Evolutionary conservation across 305 asterid genomes (phyloP), one percentile per base, ranked within the genome.

Genomic region (Fraxinus sp.): DNA sequence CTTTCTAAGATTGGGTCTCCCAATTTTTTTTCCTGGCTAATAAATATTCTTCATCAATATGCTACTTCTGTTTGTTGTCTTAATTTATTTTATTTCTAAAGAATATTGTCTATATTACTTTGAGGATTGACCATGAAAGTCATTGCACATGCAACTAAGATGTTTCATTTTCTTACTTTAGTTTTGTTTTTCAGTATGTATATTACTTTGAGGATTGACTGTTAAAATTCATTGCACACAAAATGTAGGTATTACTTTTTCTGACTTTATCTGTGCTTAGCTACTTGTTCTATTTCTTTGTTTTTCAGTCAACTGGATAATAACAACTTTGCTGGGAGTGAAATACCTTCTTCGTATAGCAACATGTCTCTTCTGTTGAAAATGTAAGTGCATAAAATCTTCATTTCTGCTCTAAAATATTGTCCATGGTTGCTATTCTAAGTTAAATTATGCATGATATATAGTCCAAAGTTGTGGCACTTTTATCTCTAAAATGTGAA

Each of bases 281-380:
- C 66, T 57, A 57, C 66, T n/a, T 57, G 66, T 71, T 71, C 77
- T 16, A 16, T 71, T 71, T 71, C 49, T 82, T 71, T 71, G 62
- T 81, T 81, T 83, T 82, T 87, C 94, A 97, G 99, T 78, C 99
- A 97, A 86, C 95, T 97, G 57, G 99, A 97, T 81, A 97, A 95
- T 87, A 97, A 97, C 92, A 88, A 97, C 89, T 92, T 97, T 52
- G 86, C 77, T 7, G 98, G 98, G 81, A 93, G 86, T 85, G 62
- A 75, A 1, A 93, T 97, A 82, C 99, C 99, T 26, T 75, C 91
- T 84, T 90, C 97, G 7, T 97, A 92, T 52, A 88, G 95, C 77
- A 91, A 93, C 87, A 93, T 95, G 94, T 72, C 94, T 77, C 86
- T n/a, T 26, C 89, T 97, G 84, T 84, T 95, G 87, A 97, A 97